phyloP scores from a whole-genome alignment of 495 filamentous ascomycete genomes.

The Podospora pseudopauciseta region DNA sequence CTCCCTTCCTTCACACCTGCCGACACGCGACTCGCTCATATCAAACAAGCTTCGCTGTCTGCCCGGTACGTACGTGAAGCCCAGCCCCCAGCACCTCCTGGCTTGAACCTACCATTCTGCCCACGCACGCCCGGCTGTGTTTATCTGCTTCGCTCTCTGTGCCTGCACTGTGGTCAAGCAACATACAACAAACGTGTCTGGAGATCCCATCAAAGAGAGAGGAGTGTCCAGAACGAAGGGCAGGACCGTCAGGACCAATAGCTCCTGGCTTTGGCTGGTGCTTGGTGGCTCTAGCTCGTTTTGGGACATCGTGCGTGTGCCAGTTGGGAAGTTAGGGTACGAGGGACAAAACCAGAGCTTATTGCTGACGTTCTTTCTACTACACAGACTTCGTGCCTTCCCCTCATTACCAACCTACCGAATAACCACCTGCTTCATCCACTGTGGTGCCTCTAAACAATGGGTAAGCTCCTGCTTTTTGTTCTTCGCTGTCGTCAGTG shows the following conservation, averaged over 20 bases:
- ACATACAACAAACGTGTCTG: background rate
- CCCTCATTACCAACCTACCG: constrained; percentile 16
- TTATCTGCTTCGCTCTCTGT: background rate
- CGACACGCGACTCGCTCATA: constrained; percentile 10
- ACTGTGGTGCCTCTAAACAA: constrained; percentile 31
- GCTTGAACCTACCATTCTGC: background rate
- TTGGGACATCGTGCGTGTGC: constrained; percentile 5
- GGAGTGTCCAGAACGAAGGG: background rate
- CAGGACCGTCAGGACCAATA: background rate
- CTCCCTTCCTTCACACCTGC: background rate
- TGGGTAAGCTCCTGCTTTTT: constrained; percentile 48
- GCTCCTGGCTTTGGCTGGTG: constrained; percentile 5
- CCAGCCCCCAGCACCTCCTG: background rate
- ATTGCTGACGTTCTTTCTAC: constrained; percentile 25
- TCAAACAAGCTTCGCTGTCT: constrained; percentile 21
- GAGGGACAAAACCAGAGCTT: background rate
- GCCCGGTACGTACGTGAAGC: constrained; percentile 25
- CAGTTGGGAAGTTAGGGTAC: constrained; percentile 10
- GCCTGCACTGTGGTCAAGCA: background rate
- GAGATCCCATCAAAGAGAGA: background rate
- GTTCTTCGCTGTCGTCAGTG: constrained; percentile 25
- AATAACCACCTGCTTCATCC: constrained; percentile 15
- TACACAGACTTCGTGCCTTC: constrained; percentile 31
- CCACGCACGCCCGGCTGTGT: background rate
- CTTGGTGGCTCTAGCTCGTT: background rate